Evolutionary conservation across 768 basidiomycete species (phyloP).

Genomic region (Hygrophoropsis aurantiaca): DNA sequence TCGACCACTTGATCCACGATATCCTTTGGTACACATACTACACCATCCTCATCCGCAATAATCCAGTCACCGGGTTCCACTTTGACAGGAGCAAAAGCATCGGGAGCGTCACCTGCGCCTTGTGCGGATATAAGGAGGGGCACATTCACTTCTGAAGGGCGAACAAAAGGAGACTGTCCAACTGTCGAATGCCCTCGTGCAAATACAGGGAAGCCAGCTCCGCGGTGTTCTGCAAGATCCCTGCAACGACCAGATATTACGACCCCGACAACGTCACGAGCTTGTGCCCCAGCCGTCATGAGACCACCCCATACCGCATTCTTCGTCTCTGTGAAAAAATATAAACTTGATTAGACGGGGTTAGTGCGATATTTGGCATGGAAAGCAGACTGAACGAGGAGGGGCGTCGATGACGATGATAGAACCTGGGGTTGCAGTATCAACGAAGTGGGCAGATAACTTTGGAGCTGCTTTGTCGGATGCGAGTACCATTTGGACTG

Average conservation of each 20-base stretch:
- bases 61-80: conserved; percentile 80
- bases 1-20: conserved; percentile 56
- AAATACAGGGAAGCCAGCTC: conserved; percentile 75
- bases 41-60: conserved; percentile 86
- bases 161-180: conserved; percentile 82
- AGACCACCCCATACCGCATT: conserved; percentile 92
- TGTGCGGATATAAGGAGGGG: conserved; percentile 48
- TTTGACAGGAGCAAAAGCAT: conserved; percentile 50
- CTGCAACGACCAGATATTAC: conserved; percentile 85
- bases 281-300: conserved; percentile 84
- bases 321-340: conserved; percentile 50
- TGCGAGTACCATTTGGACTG: conserved; percentile 75
- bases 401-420: conserved; percentile 79
- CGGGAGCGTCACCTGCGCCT: conserved; percentile 28
- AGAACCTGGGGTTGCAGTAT: conserved; percentile 62
- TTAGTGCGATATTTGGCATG: conserved; percentile 9
- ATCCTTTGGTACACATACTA: conserved; percentile 71
- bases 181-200: conserved; percentile 80
- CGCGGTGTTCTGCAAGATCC: conserved; percentile 77
- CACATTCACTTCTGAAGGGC: conserved; percentile 73
- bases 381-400: conserved; percentile 46
- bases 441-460: conserved; percentile 76
- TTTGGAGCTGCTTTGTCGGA: conserved; percentile 62
- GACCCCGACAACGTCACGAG: conserved; percentile 68
- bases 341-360: neutral